A percentile compares a stretch with the other conserved stretches of the same genome.
Evolutionary conservation across 371 early-diverging fungal species (phyloP).

Genomic region (Rhizopus stolonifer): DNA sequence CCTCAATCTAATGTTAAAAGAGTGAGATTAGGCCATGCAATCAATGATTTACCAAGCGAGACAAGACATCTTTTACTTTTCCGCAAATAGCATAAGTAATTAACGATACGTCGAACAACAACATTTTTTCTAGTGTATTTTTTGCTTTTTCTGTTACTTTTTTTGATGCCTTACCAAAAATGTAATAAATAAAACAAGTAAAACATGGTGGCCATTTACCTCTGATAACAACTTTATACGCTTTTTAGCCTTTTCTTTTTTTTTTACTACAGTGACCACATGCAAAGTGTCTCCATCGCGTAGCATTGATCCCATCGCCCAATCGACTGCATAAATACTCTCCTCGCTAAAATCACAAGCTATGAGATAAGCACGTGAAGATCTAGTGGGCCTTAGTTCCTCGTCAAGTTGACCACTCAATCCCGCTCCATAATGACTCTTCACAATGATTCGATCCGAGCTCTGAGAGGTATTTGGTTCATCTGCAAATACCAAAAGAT

Average conservation of each 20-base stretch:
- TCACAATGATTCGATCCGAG: conserved; percentile 11
- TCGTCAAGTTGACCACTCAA: not conserved
- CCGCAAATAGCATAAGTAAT: conserved; percentile 52
- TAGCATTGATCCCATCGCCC: conserved; percentile 52
- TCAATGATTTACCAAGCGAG: conserved; percentile 26
- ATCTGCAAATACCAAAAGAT: conserved; percentile 3
- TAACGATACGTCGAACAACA: conserved; percentile 49
- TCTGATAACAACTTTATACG: not conserved
- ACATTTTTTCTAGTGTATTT: conserved; percentile 33
- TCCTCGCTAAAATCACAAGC: conserved; percentile 37
- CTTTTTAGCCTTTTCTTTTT: conserved; percentile 30
- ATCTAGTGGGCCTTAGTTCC: not conserved
- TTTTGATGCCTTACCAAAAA: conserved; percentile 18
- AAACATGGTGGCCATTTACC: not conserved
- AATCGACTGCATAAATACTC: conserved; percentile 38
- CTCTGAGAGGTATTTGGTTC: not conserved
- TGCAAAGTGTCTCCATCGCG: conserved; percentile 50
- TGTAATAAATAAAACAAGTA: not conserved
- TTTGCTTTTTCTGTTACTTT: conserved; percentile 32
- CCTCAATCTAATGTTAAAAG: conserved; percentile 36
- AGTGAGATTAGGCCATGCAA: not conserved
- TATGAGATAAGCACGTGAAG: conserved; percentile 24
- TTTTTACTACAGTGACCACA: conserved; percentile 41
- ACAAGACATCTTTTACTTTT: conserved; percentile 49
- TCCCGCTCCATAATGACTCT: conserved; percentile 21